Base-by-base conservation (phyloP, 805 yeast species). In the Hanseniaspora lachancei region DNA sequence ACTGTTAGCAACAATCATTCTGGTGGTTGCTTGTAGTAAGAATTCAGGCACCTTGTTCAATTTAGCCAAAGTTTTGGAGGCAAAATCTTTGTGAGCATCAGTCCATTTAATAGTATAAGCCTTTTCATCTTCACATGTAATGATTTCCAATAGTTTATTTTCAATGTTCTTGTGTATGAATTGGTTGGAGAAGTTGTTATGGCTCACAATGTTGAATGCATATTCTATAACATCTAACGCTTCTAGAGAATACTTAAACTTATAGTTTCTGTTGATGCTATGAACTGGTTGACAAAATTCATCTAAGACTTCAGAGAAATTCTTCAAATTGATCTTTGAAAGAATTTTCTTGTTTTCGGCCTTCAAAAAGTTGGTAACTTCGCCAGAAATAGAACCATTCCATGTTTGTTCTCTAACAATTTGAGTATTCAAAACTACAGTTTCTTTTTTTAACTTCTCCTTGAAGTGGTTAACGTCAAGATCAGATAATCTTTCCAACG, bases 1-100 rank as follows among this genome's bases (percentile, higher is more conserved):
- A 23, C 76, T 66, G 53, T 88, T 86, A 58, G 76, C 73, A 63
- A 83, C 78, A 67, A 89, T 72, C 59, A 86, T 73, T 57, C 80
- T 83, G 60, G 81, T 75, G 2, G 86, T 80, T 42, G 89, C 80
- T 64, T 84, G 81, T 61, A 88, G 72, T 20, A 95, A 84, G n/a
- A 86, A 74, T 47, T 86, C 85, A 5, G 95, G 86, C 68, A 89
- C 86, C 49, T 76, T 69, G 48, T 72, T 68, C 59, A 91, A 72
- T 24, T 77, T 80, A 46, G 74, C 74, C 55, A 76, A 70, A 1
- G 86, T 80, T 55, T 74, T 65, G 32, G 66, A 59, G 9, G 95
- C 89, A 70, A 91, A 91, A 49, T 74, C 78, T 10, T 83, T 74
- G 18, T 81, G 81, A 57, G 79, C 80, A 27, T 69, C 67, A 46